Conservation (phyloP, 164 flowering plant species). For the Vitis amurensis region DNA sequence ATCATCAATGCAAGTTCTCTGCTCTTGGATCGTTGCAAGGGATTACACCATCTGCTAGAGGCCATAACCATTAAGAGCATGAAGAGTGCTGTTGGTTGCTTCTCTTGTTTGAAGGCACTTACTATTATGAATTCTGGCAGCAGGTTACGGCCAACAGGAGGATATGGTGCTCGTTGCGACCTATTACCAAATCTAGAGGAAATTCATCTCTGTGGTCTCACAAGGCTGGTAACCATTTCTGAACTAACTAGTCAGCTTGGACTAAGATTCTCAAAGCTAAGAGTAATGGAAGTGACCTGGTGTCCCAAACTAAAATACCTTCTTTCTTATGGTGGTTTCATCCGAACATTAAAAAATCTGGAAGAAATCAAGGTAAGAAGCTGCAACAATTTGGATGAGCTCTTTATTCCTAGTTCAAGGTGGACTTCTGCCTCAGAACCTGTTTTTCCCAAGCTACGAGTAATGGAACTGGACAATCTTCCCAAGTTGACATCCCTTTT, state of each 20-base stretch:
- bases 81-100: too few species aligned
- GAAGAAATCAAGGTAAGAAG: constrained; percentile 11
- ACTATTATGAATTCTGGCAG: neutral
- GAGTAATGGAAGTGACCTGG: neutral
- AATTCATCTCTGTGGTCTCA: constrained; percentile 1
- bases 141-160: neutral
- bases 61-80: neutral
- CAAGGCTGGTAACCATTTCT: neutral
- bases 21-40: neutral
- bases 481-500: constrained; percentile 10
- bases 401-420: neutral
- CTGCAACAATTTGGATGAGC: constrained; percentile 3
- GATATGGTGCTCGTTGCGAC: neutral
- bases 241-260: constrained; percentile 1
- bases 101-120: constrained; percentile 1
- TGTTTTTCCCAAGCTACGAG: constrained; percentile 10
- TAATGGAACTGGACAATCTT: constrained; percentile 4
- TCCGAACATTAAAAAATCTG: constrained; percentile 1
- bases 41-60: neutral
- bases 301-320: constrained; percentile 4
- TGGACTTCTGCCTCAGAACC: too few species aligned
- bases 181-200: constrained; percentile 16
- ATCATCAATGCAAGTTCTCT: constrained; percentile 9
- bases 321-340: neutral
- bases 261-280: constrained; percentile 6